Evolutionary conservation across 495 filamentous ascomycete genomes (phyloP).

Genomic region (Alectoria sarmentosa): DNA sequence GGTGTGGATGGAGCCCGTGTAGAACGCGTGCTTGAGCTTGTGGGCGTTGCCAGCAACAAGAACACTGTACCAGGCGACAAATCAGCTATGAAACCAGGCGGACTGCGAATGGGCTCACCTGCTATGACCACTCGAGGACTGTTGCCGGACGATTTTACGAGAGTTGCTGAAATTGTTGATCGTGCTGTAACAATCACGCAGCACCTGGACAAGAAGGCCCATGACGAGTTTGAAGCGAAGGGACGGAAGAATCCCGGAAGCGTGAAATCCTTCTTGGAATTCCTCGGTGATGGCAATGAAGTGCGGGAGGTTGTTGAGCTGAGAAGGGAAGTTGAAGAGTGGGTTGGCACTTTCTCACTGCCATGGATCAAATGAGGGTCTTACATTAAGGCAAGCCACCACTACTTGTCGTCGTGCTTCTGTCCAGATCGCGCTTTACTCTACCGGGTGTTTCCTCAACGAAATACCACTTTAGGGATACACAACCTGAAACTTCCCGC

Average conservation of each 20-base stretch:
- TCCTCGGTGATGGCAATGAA: conserved; percentile 73
- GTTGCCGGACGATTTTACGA: conserved; percentile 73
- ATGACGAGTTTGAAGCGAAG: conserved; percentile 65
- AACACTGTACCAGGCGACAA: conserved; percentile 96
- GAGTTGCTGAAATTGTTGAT: conserved; percentile 92
- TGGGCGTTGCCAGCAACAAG: conserved; percentile 95
- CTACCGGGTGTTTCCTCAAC: neutral
- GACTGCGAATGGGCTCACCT: conserved; percentile 85
- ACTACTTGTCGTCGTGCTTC: neutral
- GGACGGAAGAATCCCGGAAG: conserved; percentile 69
- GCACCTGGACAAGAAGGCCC: conserved; percentile 72
- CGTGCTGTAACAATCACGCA: conserved; percentile 80
- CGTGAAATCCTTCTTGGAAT: conserved; percentile 79
- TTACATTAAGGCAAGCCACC: neutral
- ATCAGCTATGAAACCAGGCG: conserved; percentile 85
- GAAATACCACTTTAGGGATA: neutral
- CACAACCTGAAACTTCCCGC: neutral
- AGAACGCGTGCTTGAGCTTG: conserved; percentile 88
- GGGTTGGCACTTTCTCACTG: conserved; percentile 87
- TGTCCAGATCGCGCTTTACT: neutral
- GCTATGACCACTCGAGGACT: conserved; percentile 98
- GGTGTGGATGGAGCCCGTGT: conserved; percentile 88
- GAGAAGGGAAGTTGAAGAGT: conserved; percentile 85
- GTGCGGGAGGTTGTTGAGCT: conserved; percentile 80
- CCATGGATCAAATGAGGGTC: conserved; percentile 61